These are phyloP conservation scores for Sechiopsis laciniata DNA, from an alignment of 306 rosid species.

Conservation along the genomic window DNA sequence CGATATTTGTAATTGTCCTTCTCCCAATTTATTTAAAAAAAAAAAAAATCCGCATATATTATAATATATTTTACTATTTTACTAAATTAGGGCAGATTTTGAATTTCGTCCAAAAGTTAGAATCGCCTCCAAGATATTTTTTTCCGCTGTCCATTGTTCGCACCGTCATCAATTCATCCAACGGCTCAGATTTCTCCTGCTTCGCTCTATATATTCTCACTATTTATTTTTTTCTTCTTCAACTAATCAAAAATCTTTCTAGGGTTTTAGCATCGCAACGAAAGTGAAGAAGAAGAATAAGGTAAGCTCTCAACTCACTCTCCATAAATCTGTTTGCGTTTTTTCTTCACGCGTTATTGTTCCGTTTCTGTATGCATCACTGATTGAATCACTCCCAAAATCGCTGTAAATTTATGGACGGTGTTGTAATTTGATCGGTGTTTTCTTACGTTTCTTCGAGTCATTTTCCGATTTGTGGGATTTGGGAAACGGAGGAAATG, in stretches of 20 bases:
- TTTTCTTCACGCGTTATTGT: neutral
- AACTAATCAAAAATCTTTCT: neutral
- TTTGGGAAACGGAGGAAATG: neutral
- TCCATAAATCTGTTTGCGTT: neutral
- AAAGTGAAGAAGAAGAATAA: slow-evolving; percentile 11
- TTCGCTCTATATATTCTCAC: neutral
- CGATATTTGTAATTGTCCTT: too few species aligned
- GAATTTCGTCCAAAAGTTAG: neutral
- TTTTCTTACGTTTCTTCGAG: too few species aligned
- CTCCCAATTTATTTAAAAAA: too few species aligned
- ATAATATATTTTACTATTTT: too few species aligned
- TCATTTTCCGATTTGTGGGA: neutral
- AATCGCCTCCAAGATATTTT: neutral
- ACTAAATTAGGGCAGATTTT: neutral
- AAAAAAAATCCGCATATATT: too few species aligned
- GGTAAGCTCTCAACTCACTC: neutral
- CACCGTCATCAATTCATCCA: slow-evolving; percentile 13
- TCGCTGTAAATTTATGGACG: neutral
- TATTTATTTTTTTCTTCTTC: neutral
- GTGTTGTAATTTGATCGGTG: neutral
- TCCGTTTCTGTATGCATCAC: neutral
- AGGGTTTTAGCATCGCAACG: slow-evolving; percentile 20
- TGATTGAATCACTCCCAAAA: neutral
- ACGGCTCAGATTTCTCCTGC: slow-evolving; percentile 15
- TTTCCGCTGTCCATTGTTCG: neutral